phyloP scores from a whole-genome alignment of 2,329 filamentous ascomycete species.

The Ascochyta pisi region DNA sequence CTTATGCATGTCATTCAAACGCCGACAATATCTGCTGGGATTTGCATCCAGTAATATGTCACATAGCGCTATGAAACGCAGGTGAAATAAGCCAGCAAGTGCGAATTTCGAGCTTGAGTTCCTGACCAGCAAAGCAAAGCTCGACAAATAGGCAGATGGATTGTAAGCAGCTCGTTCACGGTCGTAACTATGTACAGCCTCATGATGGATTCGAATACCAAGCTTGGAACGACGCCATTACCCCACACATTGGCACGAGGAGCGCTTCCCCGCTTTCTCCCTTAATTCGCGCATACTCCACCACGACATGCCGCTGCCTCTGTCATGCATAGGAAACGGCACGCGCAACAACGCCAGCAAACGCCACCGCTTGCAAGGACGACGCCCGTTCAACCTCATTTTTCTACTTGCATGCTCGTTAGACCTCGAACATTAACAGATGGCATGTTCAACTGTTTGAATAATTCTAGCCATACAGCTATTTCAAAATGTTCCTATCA shows the following conservation, averaged over 20 bases:
- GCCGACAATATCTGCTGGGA: not conserved
- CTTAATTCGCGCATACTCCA: constrained; percentile 33
- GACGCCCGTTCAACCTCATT: not conserved
- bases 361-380: not conserved
- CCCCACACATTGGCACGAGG: constrained; percentile 47
- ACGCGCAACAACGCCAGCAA: constrained; percentile 7
- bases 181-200: constrained; percentile 31
- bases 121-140: not conserved
- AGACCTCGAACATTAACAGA: no score
- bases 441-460: no score
- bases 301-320: constrained; percentile 31
- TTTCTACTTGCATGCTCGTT: no score
- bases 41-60: no score
- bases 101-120: no score
- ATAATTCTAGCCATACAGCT: no score
- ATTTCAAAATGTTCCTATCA: no score
- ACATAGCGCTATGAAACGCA: not conserved
- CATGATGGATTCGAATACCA: constrained; percentile 30
- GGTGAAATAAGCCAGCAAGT: no score
- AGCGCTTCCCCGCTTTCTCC: constrained; percentile 46
- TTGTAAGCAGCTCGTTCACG: not conserved
- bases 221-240: constrained; percentile 41
- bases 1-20: not conserved
- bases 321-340: constrained; percentile 42
- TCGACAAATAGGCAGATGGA: no score